Evolutionary conservation across 2,329 filamentous ascomycete genomes (phyloP).

Genomic region (Seiridium cupressi): DNA sequence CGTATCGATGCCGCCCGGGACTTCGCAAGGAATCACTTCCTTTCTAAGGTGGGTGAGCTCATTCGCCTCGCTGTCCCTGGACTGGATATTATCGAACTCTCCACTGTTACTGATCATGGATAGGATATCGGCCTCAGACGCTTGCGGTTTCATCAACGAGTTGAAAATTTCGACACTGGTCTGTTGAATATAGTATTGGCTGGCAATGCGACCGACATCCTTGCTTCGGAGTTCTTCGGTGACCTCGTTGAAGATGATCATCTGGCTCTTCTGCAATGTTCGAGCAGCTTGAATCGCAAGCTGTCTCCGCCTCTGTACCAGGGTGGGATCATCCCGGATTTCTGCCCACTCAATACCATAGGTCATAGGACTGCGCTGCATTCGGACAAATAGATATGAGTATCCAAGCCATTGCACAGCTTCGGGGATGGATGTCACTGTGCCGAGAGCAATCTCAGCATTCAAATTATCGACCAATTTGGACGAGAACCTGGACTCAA

Average conservation of each 20-base stretch:
- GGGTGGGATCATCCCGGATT: constrained; percentile 79
- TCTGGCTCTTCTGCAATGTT: constrained; percentile 87
- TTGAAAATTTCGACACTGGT: constrained; percentile 96
- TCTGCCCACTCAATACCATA: constrained; percentile 97
- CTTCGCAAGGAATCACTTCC: constrained; percentile 72
- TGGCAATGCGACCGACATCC: constrained; percentile 93
- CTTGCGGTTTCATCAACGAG: constrained; percentile 81
- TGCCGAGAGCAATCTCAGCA: constrained; percentile 89
- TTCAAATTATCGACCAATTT: constrained; percentile 97
- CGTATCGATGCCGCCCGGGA: constrained; percentile 68
- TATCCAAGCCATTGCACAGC: constrained; percentile 98
- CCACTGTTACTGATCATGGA: constrained; percentile 98
- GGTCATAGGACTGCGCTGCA: constrained; percentile 85
- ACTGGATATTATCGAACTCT: constrained; percentile 96
- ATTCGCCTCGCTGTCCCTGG: constrained; percentile 83
- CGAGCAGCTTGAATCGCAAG: constrained; percentile 86
- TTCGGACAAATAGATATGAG: constrained; percentile 94
- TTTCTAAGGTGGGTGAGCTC: constrained; percentile 76
- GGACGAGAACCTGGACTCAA: constrained; percentile 92
- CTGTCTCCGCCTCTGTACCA: constrained; percentile 82
- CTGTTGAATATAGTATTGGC: constrained; percentile 94
- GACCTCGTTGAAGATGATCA: constrained; percentile 97
- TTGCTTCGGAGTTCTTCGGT: constrained; percentile 93
- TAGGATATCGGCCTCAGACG: constrained; percentile 87
- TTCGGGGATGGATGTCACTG: constrained; percentile 90